These are phyloP conservation scores for Parastagonospora avenae DNA, from an alignment of 2,329 filamentous ascomycete species.

Conservation along the genomic window DNA sequence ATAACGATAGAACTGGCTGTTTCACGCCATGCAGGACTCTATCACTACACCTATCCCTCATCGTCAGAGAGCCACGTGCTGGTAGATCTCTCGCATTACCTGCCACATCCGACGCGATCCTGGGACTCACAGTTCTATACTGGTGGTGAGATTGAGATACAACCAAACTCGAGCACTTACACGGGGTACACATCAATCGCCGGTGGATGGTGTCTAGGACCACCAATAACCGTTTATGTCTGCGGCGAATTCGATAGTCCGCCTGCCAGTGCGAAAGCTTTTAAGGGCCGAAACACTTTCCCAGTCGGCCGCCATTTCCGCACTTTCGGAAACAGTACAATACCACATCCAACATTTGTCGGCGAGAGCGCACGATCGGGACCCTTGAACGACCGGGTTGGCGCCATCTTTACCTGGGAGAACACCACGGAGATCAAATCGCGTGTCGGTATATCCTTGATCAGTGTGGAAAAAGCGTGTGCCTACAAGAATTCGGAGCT, in stretches of 20 bases:
- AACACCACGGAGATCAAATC: conserved; percentile 52
- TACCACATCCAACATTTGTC: conserved; percentile 35
- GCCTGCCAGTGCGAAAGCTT: conserved; percentile 30
- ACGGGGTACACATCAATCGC: conserved; percentile 43
- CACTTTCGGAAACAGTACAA: conserved; percentile 36
- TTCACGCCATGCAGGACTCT: conserved; percentile 44
- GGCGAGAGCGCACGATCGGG: conserved; percentile 36
- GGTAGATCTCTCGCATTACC: conserved; percentile 55
- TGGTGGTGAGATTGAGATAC: conserved; percentile 42
- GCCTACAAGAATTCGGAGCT: conserved; percentile 55
- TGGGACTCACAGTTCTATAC: conserved; percentile 47
- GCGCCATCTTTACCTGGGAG: conserved; percentile 58
- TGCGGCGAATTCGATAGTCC: conserved; percentile 42
- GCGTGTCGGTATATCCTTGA: conserved; percentile 58
- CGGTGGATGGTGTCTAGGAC: conserved; percentile 45
- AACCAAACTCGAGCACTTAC: conserved; percentile 34
- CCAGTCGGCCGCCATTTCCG: conserved; percentile 41
- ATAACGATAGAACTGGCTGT: conserved; percentile 44
- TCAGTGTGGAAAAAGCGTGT: conserved; percentile 53
- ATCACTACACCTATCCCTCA: conserved; percentile 47
- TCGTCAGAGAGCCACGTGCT: conserved; percentile 50
- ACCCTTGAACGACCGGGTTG: conserved; percentile 51
- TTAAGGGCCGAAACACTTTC: conserved; percentile 46
- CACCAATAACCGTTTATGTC: conserved; percentile 43
- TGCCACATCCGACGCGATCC: conserved; percentile 38